phyloP scores from a whole-genome alignment of 1,139 yeast species.

The Saccharomycopsis hybrid region DNA sequence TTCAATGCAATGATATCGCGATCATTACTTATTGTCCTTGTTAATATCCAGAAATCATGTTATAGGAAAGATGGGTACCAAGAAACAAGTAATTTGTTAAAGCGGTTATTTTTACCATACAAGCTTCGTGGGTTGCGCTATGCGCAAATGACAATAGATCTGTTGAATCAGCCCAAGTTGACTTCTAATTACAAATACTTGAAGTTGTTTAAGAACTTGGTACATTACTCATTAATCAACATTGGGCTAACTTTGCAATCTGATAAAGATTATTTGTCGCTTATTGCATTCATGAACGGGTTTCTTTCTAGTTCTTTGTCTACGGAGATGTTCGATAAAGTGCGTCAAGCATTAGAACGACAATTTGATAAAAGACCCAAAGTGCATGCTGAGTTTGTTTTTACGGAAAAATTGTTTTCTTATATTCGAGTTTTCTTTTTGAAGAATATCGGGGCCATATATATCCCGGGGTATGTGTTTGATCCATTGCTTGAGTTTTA shows the following conservation, averaged over 20 bases:
- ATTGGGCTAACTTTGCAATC: constrained; percentile 12
- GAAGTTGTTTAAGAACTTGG: constrained; percentile 10
- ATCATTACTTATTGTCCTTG: constrained; percentile 4
- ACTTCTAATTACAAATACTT: background rate
- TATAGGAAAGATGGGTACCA: constrained; percentile 4
- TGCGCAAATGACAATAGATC: constrained; percentile 14
- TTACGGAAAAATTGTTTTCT: background rate
- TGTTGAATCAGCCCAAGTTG: constrained; percentile 4
- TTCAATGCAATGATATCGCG: constrained; percentile 9
- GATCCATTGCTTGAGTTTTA: constrained; percentile 9
- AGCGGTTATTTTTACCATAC: background rate
- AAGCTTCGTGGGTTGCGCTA: constrained; percentile 4
- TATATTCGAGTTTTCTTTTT: constrained; percentile 5
- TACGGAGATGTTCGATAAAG: background rate
- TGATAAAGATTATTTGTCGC: constrained; percentile 2
- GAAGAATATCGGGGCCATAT: constrained; percentile 1
- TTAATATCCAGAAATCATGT: constrained; percentile 8
- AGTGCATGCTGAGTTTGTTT: constrained; percentile 1
- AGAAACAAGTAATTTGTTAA: background rate
- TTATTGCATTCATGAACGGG: constrained; percentile 15
- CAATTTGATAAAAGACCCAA: background rate
- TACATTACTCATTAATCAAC: constrained; percentile 15
- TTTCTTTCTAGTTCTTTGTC: constrained; percentile 5
- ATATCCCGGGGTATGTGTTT: constrained; percentile 6
- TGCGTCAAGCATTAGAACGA: background rate